phyloP scores from a whole-genome alignment of 805 yeast genomes.

The Lachancea fermentati region DNA sequence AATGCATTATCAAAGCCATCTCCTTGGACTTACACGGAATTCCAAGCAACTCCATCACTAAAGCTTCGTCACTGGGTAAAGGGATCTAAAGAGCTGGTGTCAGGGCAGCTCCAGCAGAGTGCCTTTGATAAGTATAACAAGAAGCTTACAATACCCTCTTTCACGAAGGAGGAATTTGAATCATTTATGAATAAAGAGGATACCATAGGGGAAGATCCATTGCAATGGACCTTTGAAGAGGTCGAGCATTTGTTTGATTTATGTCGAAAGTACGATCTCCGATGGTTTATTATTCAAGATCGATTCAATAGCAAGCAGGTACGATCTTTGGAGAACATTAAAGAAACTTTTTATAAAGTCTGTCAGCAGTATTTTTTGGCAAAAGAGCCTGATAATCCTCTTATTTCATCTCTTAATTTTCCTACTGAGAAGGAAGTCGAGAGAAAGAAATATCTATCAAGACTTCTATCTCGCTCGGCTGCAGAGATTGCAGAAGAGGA shows the following conservation, averaged over 20 bases:
- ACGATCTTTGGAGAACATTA: constrained; percentile 71
- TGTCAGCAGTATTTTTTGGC: constrained; percentile 48
- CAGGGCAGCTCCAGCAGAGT: constrained; percentile 36
- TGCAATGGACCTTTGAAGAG: constrained; percentile 70
- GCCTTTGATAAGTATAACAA: constrained; percentile 72
- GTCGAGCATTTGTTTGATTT: constrained; percentile 72
- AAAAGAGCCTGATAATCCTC: constrained; percentile 42
- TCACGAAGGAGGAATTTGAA: constrained; percentile 57
- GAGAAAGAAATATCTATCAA: constrained; percentile 74
- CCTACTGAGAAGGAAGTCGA: constrained; percentile 67
- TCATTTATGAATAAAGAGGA: constrained; percentile 40
- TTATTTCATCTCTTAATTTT: constrained; percentile 60
- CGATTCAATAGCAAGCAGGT: constrained; percentile 37
- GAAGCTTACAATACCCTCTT: constrained; percentile 60
- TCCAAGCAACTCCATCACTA: constrained; percentile 53
- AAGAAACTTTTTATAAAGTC: constrained; percentile 71
- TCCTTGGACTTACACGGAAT: constrained; percentile 74
- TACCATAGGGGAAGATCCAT: neutral
- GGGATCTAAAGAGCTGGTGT: constrained; percentile 47
- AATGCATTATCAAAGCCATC: constrained; percentile 58
- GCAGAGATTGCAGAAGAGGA: constrained; percentile 98
- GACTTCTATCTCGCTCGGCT: constrained; percentile 76
- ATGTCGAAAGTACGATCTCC: constrained; percentile 45
- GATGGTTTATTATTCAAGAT: constrained; percentile 65
- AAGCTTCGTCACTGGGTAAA: constrained; percentile 81